Percentiles rank a stretch among this genome's conserved stretches.
Evolutionary conservation across 352 stramenopile species (phyloP).

Genomic region (Pythium angustatum): DNA sequence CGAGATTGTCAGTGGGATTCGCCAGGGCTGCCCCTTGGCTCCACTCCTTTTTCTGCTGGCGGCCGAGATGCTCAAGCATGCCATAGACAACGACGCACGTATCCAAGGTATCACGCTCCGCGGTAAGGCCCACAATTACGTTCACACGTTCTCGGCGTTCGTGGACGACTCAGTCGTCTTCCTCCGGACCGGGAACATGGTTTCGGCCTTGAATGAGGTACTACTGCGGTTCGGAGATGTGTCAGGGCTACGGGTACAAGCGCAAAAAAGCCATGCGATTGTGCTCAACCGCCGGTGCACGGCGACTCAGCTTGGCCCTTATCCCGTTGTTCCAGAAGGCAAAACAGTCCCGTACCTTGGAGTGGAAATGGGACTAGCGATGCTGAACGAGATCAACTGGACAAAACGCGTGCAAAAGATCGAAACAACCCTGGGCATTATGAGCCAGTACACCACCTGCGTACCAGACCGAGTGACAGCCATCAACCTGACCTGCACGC

Average conservation of each 20-base stretch:
- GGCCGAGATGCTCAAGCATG: slow-evolving; percentile 12
- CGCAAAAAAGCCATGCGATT: slow-evolving; percentile 20
- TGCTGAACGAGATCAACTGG: slow-evolving; percentile 1
- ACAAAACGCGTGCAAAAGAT: not conserved
- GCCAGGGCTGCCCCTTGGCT: slow-evolving; percentile 20
- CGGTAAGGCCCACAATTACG: not conserved
- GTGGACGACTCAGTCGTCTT: not conserved
- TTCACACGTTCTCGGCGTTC: slow-evolving; percentile 18
- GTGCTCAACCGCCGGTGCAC: not conserved
- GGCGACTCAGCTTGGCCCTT: not conserved
- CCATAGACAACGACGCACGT: not conserved
- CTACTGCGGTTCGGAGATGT: slow-evolving; percentile 4
- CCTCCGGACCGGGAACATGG: not conserved
- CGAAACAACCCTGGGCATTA: not conserved
- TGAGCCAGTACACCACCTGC: slow-evolving; percentile 8
- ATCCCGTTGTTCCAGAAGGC: slow-evolving; percentile 9
- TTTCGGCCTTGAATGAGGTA: not conserved
- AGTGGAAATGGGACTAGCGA: slow-evolving; percentile 12
- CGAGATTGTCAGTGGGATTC: slow-evolving; percentile 3
- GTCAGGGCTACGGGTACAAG: slow-evolving; percentile 24
- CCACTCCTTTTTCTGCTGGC: slow-evolving; percentile 22
- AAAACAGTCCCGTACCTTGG: slow-evolving; percentile 17
- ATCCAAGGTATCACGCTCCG: not conserved
- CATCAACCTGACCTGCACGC: not conserved
- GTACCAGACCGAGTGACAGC: not conserved